Evolutionary conservation across 2,329 filamentous ascomycete species (phyloP), one percentile per base, ranked within the genome.

Genomic region (Drechmeria coniospora): DNA sequence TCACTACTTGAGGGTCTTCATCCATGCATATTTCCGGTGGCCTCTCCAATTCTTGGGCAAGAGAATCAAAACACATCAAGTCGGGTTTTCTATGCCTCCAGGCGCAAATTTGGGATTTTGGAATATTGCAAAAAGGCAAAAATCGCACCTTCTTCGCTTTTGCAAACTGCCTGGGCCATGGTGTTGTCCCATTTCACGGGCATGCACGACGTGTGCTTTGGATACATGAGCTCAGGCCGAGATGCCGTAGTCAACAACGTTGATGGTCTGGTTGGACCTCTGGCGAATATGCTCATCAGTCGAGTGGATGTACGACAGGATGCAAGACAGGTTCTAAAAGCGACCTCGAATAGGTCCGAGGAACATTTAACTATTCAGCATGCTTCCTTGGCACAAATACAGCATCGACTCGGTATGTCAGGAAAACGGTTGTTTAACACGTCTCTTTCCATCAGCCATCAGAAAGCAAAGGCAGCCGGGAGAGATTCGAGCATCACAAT

Each of bases 241-340:
- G 65, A 71, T 33, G 52, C 60, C 4, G 56, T 61, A 1, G 47
- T 72, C 1, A 45, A 52, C 3, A 54, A 56, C 1, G 58, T 69
- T 8, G 51, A 60, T 3, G 49, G 58, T 3, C 56, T 63, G 2
- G 54, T 64, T 8, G 67, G 68, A 0, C 52, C 57, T 8, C 63
- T 68, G 26, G 62, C 70, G 32, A 68, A 66, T 29, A 67, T 69
- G 56, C 51, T 71, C 3, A 58, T 65, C 25, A 66, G 57, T 32
- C 55, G 59, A 5, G 47, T 67, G 4, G 41, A 49, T 30, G 36
- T 62, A 15, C 15, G 14, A 22, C 22, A 18, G 31, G 44, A 25
- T 29, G 21, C 26, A 21, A 27, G 30, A 46, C 51, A 59, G 8
- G 42, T 57, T 1, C 46, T 64, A 0, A 54, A 57, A 17, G 45